Evolutionary conservation across 768 basidiomycete species (phyloP), one percentile per base, ranked within the genome.

Genomic region (Clavulina sp.): DNA sequence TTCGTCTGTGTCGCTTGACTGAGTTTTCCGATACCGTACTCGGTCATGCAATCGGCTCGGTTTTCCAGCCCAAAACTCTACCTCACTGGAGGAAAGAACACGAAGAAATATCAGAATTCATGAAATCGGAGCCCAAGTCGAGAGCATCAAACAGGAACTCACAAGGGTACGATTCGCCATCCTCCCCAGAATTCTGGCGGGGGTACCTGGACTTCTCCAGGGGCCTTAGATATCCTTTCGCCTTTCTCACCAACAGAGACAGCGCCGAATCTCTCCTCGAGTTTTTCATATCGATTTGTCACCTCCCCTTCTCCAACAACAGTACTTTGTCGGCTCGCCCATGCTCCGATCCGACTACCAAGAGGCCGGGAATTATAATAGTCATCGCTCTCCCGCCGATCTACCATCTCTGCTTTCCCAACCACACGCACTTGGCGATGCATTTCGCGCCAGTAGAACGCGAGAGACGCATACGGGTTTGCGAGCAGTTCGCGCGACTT

Each of bases 11-110:
- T n/a, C 76, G 77, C 48, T n/a, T n/a, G n/a, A n/a, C n/a, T n/a
- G n/a, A n/a, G n/a, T n/a, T n/a, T n/a, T n/a, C n/a, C 75, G 67
- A 63, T 88, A 89, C 24, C 76, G 77, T 54, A 93, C 76, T 41
- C 92, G 80, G 64, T 96, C 91, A 58, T 96, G 92, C 48, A 96
- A 69, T 34, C 93, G 75, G 24, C 87, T 92, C n/a, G 87, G 86
- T 60, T 89, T 84, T 29, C 93, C 93, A n/a, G 76, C 73, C 93
- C 93, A 96, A 64, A 96, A 96, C 62, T 97, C 93, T 48, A 97
- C 72, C 67, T 97, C 93, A 54, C 91, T 95, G 60, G 34, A 48
- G 3, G 32, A 47, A 55, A 29, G 38, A 5, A 26, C 13, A 19
- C 21, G 19, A 48, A 32, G 26, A 56, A 24, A n/a, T 52, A 50